Evolutionary conservation across 495 filamentous ascomycete genomes (phyloP), one percentile per base, ranked within the genome.

Genomic region (Acidiella bohemica): DNA sequence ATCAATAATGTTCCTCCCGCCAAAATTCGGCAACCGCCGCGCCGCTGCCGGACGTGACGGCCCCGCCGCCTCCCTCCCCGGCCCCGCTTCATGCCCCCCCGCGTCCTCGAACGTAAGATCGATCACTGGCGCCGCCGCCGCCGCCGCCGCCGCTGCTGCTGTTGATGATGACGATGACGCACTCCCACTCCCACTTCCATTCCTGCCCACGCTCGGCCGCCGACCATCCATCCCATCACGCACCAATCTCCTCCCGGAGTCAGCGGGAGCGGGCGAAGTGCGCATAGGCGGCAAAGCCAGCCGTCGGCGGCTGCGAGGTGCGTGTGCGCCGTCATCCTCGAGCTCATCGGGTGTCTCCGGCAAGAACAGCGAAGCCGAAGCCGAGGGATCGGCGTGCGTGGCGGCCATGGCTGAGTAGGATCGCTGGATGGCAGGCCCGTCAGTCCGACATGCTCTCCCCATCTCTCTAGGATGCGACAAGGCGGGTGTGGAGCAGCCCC

Each of bases 221-320:
- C 52, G 32, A 29, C 17, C 42, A 25, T 55, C 52, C 5, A 46
- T 27, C 4, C 52, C 52, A 32, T 49, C 52, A 5, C 52, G 49
- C 4, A 44, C 24, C 21, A 40, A 54, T 9, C 32, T n/a, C n/a
- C n/a, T n/a, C n/a, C n/a, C n/a, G n/a, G n/a, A n/a, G n/a, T n/a
- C n/a, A n/a, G n/a, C n/a, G n/a, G n/a, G 47, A 1, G 36, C 13
- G 10, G 42, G 29, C n/a, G 34, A 27, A 32, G 17, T 21, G 21
- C 36, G 26, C 30, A 42, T 36, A 11, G 26, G 28, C 31, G 31
- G 37, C 26, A 33, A 18, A 6, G 21, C 22, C 5, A 44, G 28
- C 4, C 41, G 38, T 26, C 17, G n/a, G n/a, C n/a, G 45, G 7
- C 45, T 36, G 32, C 28, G 39, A 25, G 24, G 1, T 21, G 33